phyloP scores from a whole-genome alignment of 176 grass and related monocot genomes.

The sorghum (Sorghum bicolor) region DNA sequence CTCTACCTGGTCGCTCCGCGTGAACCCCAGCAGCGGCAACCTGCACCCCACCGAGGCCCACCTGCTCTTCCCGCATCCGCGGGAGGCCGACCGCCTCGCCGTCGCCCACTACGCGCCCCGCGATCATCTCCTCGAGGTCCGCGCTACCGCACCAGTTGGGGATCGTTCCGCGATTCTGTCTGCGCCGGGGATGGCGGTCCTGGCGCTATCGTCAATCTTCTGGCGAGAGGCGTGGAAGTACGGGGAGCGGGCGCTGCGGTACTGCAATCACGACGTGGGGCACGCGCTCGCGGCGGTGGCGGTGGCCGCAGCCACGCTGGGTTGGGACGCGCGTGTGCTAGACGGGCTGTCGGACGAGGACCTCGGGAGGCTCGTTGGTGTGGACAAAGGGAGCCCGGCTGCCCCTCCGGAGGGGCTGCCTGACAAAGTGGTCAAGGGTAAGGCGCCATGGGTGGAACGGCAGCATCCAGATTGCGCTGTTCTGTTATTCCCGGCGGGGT shows the following conservation, averaged over 20 bases:
- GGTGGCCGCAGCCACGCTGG: slow-evolving; percentile 51
- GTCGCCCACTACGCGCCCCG: slow-evolving; percentile 72
- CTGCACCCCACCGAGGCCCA: slow-evolving; percentile 90
- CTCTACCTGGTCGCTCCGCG: slow-evolving; percentile 89
- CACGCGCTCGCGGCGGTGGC: slow-evolving; percentile 72
- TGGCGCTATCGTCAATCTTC: slow-evolving; percentile 71
- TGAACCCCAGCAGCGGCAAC: slow-evolving; percentile 95
- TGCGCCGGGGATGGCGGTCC: slow-evolving; percentile 21
- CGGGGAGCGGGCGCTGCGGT: slow-evolving; percentile 80
- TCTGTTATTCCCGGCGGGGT: slow-evolving; percentile 58
- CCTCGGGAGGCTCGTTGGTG: slow-evolving; percentile 50
- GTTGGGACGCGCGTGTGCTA: slow-evolving; percentile 73
- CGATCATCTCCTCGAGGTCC: slow-evolving; percentile 75
- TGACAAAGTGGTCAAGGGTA: slow-evolving; percentile 27
- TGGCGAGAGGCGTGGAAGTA: slow-evolving; percentile 98
- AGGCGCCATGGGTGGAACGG: slow-evolving; percentile 60
- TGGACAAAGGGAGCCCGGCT: slow-evolving; percentile 38
- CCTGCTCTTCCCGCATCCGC: slow-evolving; percentile 47
- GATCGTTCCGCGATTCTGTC: slow-evolving; percentile 19
- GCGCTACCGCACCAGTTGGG: neutral
- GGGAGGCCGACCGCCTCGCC: slow-evolving; percentile 21
- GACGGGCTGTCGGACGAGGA: slow-evolving; percentile 71
- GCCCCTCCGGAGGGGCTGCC: slow-evolving; percentile 22
- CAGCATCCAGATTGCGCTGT: slow-evolving; percentile 78
- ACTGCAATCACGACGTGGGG: slow-evolving; percentile 93